These are phyloP conservation scores for Cladosporium phlei DNA, from an alignment of 2,329 filamentous ascomycete species.

Conservation along the genomic window DNA sequence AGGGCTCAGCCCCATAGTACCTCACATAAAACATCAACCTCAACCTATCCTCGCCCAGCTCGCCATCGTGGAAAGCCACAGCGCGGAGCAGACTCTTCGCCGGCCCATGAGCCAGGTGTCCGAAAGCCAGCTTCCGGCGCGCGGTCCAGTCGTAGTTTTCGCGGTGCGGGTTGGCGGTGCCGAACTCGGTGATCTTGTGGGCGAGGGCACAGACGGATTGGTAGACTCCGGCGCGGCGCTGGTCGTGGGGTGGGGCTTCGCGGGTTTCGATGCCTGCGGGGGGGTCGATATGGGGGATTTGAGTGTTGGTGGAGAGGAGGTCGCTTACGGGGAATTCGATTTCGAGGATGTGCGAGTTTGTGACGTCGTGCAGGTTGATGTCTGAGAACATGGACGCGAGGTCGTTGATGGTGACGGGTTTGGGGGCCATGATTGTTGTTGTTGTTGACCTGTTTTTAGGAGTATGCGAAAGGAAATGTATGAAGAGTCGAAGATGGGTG, in stretches of 20 bases:
- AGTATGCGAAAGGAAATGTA: no score
- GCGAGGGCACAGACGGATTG: background rate
- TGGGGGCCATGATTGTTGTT: background rate
- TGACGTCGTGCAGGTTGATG: background rate
- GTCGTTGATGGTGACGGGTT: background rate
- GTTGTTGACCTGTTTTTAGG: no score
- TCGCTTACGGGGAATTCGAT: conserved; percentile 1
- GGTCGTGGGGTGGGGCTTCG: conserved; percentile 5
- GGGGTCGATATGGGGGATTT: background rate
- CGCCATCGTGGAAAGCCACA: background rate
- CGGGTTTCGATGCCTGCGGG: background rate
- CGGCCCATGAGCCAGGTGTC: background rate
- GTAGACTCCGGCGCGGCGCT: background rate
- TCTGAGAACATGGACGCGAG: background rate
- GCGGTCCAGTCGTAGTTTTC: background rate
- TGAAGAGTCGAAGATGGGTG: no score
- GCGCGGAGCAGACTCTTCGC: background rate
- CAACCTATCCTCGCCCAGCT: background rate
- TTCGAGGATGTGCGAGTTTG: background rate
- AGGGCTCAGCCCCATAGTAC: no score
- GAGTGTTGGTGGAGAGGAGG: background rate
- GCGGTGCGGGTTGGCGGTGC: no score
- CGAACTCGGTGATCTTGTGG: background rate
- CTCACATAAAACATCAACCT: no score
- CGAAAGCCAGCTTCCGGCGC: background rate